phyloP scores from a whole-genome alignment of 768 basidiomycete species.

The Cystobasidium tubakii region DNA sequence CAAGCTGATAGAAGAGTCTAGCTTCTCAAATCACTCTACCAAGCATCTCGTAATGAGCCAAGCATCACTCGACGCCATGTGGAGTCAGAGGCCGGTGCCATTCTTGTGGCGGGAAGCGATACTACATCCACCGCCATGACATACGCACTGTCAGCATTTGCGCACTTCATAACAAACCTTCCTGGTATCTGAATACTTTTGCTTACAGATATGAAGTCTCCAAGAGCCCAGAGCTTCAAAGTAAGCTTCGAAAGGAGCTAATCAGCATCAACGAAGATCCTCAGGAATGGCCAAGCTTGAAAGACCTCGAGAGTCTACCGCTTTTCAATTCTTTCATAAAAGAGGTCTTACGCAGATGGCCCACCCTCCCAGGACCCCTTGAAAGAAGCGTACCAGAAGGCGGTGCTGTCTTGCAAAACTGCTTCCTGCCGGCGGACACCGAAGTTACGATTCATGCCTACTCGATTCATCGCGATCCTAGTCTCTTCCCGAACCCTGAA shows the following conservation, averaged over 20 bases:
- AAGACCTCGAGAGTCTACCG: constrained; percentile 16
- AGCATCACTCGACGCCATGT: neutral
- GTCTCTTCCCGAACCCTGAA: neutral
- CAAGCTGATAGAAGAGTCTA: neutral
- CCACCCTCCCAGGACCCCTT: constrained; percentile 8
- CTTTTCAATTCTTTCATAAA: constrained; percentile 21
- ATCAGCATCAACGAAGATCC: neutral
- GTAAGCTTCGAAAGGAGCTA: neutral
- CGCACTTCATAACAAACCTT: neutral
- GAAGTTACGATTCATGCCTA: constrained; percentile 24
- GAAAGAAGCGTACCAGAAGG: constrained; percentile 13
- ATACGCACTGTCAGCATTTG: neutral
- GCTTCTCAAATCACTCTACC: constrained; percentile 1
- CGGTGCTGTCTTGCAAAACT: neutral
- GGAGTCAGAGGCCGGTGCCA: constrained; percentile 9
- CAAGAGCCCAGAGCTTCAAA: constrained; percentile 3
- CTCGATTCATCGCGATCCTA: neutral
- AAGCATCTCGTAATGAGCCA: neutral
- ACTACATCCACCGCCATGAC: constrained; percentile 27
- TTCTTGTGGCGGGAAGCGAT: constrained; percentile 18
- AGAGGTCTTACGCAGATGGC: constrained; percentile 17
- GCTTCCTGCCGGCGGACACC: neutral
- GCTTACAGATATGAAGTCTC: neutral
- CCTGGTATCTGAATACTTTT: neutral
- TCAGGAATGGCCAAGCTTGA: neutral